Conservation (phyloP, 352 stramenopile genomes). For the Globisporangium middletonii region DNA sequence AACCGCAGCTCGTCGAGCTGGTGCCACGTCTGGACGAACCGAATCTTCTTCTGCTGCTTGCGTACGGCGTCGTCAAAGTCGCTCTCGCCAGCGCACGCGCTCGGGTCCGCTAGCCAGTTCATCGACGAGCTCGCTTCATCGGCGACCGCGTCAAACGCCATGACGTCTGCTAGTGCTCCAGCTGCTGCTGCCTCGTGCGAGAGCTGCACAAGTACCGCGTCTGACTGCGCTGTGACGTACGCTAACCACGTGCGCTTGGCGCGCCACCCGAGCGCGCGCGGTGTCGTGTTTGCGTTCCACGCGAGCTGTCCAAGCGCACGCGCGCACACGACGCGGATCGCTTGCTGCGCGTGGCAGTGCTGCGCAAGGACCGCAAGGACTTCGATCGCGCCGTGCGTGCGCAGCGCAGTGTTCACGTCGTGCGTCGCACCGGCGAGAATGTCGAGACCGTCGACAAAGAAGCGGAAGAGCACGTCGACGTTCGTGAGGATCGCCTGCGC, state of each 20-base stretch:
- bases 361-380: slow-evolving; percentile 40
- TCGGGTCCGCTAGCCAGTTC: slow-evolving; percentile 59
- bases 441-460: slow-evolving; percentile 58
- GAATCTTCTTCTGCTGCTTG: slow-evolving; percentile 34
- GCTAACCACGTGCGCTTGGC: slow-evolving; percentile 60
- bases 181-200: neutral
- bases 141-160: slow-evolving; percentile 48
- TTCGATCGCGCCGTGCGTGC: slow-evolving; percentile 58
- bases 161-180: neutral
- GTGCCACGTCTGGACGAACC: slow-evolving; percentile 49
- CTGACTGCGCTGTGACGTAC: slow-evolving; percentile 39
- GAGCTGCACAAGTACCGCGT: slow-evolving; percentile 27
- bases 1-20: slow-evolving; percentile 33
- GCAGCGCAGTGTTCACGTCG: slow-evolving; percentile 43
- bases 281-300: slow-evolving; percentile 66
- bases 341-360: slow-evolving; percentile 25
- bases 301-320: slow-evolving; percentile 46
- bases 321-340: slow-evolving; percentile 39
- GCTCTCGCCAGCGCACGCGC: slow-evolving; percentile 28
- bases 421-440: slow-evolving; percentile 43
- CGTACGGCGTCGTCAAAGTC: slow-evolving; percentile 18
- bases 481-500: slow-evolving; percentile 62
- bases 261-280: slow-evolving; percentile 50
- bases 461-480: slow-evolving; percentile 55
- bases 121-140: slow-evolving; percentile 26